phyloP scores from a whole-genome alignment of 1,284 basidiomycete species.

The Cyathus olla region DNA sequence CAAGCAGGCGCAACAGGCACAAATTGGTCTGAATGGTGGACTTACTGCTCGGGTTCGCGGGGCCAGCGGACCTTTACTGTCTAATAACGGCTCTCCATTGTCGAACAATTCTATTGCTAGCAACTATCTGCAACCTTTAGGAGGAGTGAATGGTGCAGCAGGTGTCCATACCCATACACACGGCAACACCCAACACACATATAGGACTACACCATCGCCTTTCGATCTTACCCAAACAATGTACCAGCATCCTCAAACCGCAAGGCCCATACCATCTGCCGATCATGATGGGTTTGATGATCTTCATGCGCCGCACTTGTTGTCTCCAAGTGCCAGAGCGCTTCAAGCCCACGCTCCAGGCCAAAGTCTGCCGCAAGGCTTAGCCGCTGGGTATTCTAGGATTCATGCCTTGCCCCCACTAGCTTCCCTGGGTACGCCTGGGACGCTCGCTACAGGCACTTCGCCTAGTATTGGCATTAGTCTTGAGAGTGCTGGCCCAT shows the following conservation, averaged over 20 bases:
- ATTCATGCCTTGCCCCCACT: slow-evolving; percentile 79
- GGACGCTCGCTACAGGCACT: slow-evolving; percentile 30
- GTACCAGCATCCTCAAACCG: slow-evolving; percentile 34
- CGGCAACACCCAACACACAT: slow-evolving; percentile 42
- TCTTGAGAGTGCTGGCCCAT: slow-evolving; percentile 27
- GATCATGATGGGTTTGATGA: slow-evolving; percentile 16
- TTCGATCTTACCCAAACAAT: slow-evolving; percentile 56
- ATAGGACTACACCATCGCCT: slow-evolving; percentile 49
- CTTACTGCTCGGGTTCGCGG: slow-evolving; percentile 40
- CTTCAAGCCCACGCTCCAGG: slow-evolving; percentile 86
- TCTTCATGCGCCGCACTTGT: slow-evolving; percentile 25
- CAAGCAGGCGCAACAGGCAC: slow-evolving; percentile 43
- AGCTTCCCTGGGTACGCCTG: slow-evolving; percentile 54
- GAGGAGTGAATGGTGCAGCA: slow-evolving; percentile 33
- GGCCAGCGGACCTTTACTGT: slow-evolving; percentile 36
- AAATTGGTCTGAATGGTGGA: slow-evolving; percentile 24
- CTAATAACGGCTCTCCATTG: slow-evolving; percentile 3
- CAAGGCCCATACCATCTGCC: slow-evolving; percentile 37
- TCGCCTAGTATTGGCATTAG: slow-evolving; percentile 22
- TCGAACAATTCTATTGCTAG: slow-evolving; percentile 27
- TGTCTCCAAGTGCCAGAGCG: slow-evolving; percentile 76
- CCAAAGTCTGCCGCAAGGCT: slow-evolving; percentile 88
- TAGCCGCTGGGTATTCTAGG: slow-evolving; percentile 88
- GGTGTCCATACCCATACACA: slow-evolving; percentile 44
- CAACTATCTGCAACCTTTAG: slow-evolving; percentile 33